Evolutionary conservation across 2,329 filamentous ascomycete species (phyloP), one percentile per base, ranked within the genome.

Genomic region (Nemania sp.): DNA sequence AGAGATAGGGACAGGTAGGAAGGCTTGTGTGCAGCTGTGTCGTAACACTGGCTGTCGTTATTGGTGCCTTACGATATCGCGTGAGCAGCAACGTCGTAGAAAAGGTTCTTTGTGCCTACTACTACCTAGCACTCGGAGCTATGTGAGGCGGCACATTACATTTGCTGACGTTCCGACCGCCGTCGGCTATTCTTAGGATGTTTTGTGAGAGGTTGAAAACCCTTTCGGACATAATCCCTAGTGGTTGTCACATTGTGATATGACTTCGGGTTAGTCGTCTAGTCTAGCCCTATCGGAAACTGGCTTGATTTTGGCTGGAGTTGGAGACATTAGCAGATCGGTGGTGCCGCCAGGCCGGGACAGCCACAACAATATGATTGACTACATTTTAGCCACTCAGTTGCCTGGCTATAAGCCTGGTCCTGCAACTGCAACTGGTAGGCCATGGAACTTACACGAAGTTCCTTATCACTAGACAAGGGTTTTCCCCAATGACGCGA

Each of bases 281-380:
- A 24, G 41, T 20, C 55, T 55, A 69, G 59, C 59, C 63, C 62
- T 66, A 66, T 65, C 51, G 66, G 62, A 53, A 62, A 27, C 26
- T 51, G 56, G 59, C 41, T 63, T 51, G 54, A 51, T 57, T 62
- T 22, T 59, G 61, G 63, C 56, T 68, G 68, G 57, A 62, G 56
- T 57, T 57, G 59, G 59, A 68, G 57, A 29, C 45, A 57, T 49
- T 67, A 55, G 45, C 15, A 64, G 65, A 62, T 70, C 66, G 68
- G 68, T 59, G 55, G 68, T 70, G 59, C 68, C 68, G 68, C 54
- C 63, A 55, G 38, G 63, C 62, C 62, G 68, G 68, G 68, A 69
- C 68, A 70, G 66, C 62, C 59, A 66, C 62, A 51, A 27, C 58
- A 58, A 54, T 26, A 63, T 65, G 57, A 63, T 65, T 68, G 65